Evolutionary conservation across 768 basidiomycete species (phyloP), one percentile per base, ranked within the genome.

Genomic region (Amanita muscaria): DNA sequence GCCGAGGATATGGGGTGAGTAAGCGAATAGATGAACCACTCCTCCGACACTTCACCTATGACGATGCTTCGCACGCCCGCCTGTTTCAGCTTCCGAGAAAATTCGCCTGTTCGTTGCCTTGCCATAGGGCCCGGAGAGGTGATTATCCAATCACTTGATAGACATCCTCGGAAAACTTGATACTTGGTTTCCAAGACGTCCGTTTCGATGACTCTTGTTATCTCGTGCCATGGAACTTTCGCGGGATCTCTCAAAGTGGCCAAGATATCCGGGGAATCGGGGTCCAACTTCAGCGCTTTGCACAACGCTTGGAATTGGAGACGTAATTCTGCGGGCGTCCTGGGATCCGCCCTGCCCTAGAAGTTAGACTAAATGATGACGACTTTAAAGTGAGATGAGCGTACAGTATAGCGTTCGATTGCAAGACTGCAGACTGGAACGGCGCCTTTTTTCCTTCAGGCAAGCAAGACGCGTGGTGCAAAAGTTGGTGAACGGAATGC

Each of bases 11-110:
- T 71, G 0, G 77, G 74, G 56, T 84, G 76, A 3, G 82, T 76
- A 51, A 86, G 78, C 11, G 81, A 74, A 52, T 86, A 87, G 40
- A 86, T 69, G 57, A 77, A 83, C 83, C 84, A 87, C 58, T 88
- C 84, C 52, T 87, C 82, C 12, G 65, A 68, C 40, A 85, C 67
- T 44, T 84, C 80, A 7, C 86, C 85, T n/a, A 81, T 61, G 40
- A 79, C 64, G 46, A 88, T 64, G 54, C 72, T 76, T 31, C 64
- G 69, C 35, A 86, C 67, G 2, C 85, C 83, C 15, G 74, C 77
- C 15, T 65, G 72, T 35, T 56, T 59, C 10, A 87, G 67, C 1
- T 65, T 71, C 8, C 59, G 60, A 0, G 80, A 79, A 42, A 89
- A 67, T 1, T 62, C 67, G 2, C 84, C 81, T 1, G 68, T 69